Base-by-base conservation (phyloP, 495 filamentous ascomycete species). In the Talaromyces stipitatus region DNA sequence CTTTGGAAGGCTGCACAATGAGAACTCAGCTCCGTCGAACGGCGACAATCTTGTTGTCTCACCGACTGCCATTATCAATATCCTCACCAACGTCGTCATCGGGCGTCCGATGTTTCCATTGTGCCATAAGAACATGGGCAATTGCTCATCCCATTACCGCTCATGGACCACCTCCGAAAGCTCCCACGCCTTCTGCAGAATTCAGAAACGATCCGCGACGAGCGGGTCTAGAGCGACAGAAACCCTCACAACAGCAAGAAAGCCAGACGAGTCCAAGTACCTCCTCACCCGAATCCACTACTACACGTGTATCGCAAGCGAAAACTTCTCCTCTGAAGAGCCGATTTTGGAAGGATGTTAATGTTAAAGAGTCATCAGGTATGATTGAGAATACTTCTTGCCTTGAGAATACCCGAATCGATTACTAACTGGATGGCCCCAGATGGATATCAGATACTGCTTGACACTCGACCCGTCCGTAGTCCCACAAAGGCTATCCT, bases 341-440 rank as follows among this genome's bases (percentile, higher is more conserved):
- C 69, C 78, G 89, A 7, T 94, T 95, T 68, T 96, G 91, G 90
- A 90, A 87, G 65, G 78, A 92, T 71, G 88, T 90, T 4, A 69
- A 77, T 63, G 84, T 95, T 14, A 71, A 79, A 48, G 65, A 65
- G 48, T 69, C 66, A 72, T 78, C 56, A 66, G 78, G 56, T 77
- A 82, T 26, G 20, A 24, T 48, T n/a, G 20, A n/a, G 2, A 2
- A 48, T 9, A 27, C 4, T n/a, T 7, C 30, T 33, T 33, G 30
- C 8, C 0, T 14, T 16, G n/a, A 16, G 18, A 41, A 7, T 0
- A 20, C 18, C 11, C n/a, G 3, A 57, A 36, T 41, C 43, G 46
- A 20, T 48, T 50, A 6, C 22, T 55, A 33, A 16, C 10, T 36
- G 14, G 41, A 50, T 50, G 16, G 16, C 57, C 11, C 11, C 53